Evolutionary conservation across 1,284 basidiomycete species (phyloP).

Genomic region (Ganoderma meredithae): DNA sequence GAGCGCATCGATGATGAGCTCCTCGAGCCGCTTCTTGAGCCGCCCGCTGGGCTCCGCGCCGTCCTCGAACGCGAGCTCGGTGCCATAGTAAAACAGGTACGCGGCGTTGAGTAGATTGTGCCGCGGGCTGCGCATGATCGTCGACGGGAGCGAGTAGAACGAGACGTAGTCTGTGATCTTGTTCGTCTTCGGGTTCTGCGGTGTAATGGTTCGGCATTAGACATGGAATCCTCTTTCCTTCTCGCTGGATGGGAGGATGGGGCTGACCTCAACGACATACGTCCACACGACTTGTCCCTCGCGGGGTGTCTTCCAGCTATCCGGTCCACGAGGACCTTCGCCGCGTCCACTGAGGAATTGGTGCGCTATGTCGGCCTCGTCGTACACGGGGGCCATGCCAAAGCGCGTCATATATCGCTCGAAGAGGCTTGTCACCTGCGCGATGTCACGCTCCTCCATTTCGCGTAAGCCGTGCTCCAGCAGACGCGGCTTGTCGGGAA

Average conservation of each 20-base stretch:
- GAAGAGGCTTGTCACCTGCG: conserved; percentile 79
- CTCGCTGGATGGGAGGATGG: background rate
- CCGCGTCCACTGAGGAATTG: conserved; percentile 90
- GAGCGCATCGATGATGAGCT: conserved; percentile 81
- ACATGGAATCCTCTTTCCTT: background rate
- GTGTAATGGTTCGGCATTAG: background rate
- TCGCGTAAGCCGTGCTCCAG: conserved; percentile 75
- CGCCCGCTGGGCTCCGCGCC: conserved; percentile 63
- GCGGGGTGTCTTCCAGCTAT: conserved; percentile 56
- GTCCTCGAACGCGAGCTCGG: conserved; percentile 67
- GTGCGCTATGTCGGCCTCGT: conserved; percentile 85
- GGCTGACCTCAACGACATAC: conserved; percentile 91
- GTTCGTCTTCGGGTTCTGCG: conserved; percentile 81
- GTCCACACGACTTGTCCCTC: conserved; percentile 93
- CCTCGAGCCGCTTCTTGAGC: conserved; percentile 76
- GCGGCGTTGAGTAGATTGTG: conserved; percentile 82
- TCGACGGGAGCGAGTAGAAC: conserved; percentile 96
- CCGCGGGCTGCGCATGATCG: conserved; percentile 75
- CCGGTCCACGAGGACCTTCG: conserved; percentile 49
- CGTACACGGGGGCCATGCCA: conserved; percentile 83
- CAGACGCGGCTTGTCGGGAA: conserved; percentile 62
- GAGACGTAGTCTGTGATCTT: conserved; percentile 96
- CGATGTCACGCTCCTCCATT: conserved; percentile 85
- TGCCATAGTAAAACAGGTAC: conserved; percentile 94
- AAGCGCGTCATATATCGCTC: conserved; percentile 87